Evolutionary conservation across 441 rosid species (phyloP), one percentile per base, ranked within the genome.

Genomic region (Eutrema salsugineum): DNA sequence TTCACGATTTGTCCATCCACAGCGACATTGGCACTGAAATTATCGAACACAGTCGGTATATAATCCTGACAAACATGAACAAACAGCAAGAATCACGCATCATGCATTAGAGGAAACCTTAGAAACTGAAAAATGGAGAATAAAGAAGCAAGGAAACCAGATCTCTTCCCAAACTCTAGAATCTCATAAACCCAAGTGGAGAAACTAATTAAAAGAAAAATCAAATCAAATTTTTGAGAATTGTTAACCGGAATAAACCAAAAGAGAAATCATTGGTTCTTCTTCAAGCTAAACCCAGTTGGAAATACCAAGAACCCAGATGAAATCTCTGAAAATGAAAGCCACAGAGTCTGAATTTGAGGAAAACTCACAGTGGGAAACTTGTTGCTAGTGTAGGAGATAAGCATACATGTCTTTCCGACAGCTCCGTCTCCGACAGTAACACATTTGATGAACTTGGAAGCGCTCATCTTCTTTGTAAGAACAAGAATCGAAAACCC

Each of bases 381-480:
- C 85, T 88, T 91, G 91, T 94, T 94, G 84, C 97, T 91, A 50
- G 99, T 94, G 76, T 90, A 94, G 73, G 97, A 91, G 77, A 94
- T 94, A 67, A 94, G 98, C 98, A 91, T 94, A 83, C 97, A 94
- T 27, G 98, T 94, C 82, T 94, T 94, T 33, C 98, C 98, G 20
- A 94, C 98, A 80, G 97, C 98, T 75, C 98, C 98, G 75, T 94
- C 98, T 77, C 98, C 99, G 61, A 94, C 99, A 0, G 99, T 91
- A 63, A 94, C 99, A 77, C 99, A 94, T 83, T 94, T 94, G 42
- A 94, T 91, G 89, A 94, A 94, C 92, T 83, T 94, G 1, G 97
- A 89, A 78, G 89, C 97, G 68, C 89, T 94, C 97, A 89, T 78
- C 56, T 20, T 91, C 79, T 61, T 64, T 66, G 17, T 59, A 55